phyloP scores from a whole-genome alignment of 352 stramenopile species.

The Globisporangium abappressorium region DNA sequence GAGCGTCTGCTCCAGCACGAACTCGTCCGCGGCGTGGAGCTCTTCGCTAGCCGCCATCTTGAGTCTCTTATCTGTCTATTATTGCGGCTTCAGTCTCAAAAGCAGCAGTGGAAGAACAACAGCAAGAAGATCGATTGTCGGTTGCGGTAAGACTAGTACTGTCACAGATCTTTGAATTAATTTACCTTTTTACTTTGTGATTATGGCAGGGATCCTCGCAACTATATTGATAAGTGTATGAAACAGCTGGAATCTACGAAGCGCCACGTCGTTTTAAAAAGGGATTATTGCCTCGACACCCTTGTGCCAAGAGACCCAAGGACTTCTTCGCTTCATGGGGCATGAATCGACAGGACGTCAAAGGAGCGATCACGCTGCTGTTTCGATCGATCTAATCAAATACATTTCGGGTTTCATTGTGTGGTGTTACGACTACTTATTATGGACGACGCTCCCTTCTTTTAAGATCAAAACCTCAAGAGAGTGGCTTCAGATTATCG shows the following conservation, averaged over 20 bases:
- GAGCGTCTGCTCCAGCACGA: constrained; percentile 68
- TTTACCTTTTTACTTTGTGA: not conserved
- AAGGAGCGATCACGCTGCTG: not conserved
- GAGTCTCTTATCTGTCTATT: not conserved
- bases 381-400: constrained; percentile 9
- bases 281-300: not conserved
- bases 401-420: constrained; percentile 9
- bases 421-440: constrained; percentile 6
- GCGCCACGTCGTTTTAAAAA: not conserved
- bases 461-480: not conserved
- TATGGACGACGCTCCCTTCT: constrained; percentile 1
- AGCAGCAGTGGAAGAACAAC: not conserved
- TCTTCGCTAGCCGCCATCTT: not conserved
- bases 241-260: not conserved
- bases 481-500: too few species aligned
- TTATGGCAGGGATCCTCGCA: not conserved
- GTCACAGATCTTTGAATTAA: not conserved
- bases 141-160: not conserved
- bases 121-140: constrained; percentile 11
- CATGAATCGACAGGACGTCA: not conserved
- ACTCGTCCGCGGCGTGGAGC: constrained; percentile 17
- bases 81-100: not conserved
- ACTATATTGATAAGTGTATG: not conserved
- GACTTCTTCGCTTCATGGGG: not conserved
- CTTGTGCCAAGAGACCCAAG: not conserved